A percentile compares a stretch with the other conserved stretches of the same genome.
phyloP scores from a whole-genome alignment of 75 land plant genomes.

The Adiantum capillusveneris region DNA sequence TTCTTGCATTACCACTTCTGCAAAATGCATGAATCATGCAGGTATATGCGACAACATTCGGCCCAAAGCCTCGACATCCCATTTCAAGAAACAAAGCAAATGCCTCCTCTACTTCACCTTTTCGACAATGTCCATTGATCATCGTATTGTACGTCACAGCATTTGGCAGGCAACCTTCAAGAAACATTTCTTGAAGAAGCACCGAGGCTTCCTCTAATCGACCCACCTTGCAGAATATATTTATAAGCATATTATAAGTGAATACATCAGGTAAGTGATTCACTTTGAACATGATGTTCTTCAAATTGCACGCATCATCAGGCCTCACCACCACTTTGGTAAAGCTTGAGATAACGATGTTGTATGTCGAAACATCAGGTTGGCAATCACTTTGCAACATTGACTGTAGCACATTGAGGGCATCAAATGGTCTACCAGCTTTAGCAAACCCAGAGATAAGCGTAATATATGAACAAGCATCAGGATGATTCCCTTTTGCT shows the following conservation, averaged over 20 bases:
- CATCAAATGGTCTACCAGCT: constrained; percentile 34
- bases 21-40: constrained; percentile 48
- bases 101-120: constrained; percentile 29
- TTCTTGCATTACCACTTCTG: constrained; percentile 19
- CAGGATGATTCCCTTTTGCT: constrained; percentile 44
- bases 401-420: constrained; percentile 33
- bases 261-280: constrained; percentile 36
- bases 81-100: constrained; percentile 44
- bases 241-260: constrained; percentile 36
- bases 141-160: constrained; percentile 41
- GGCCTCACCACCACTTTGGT: constrained; percentile 19
- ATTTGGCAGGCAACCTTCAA: constrained; percentile 36
- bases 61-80: constrained; percentile 27
- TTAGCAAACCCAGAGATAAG: constrained; percentile 43
- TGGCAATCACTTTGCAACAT: constrained; percentile 35
- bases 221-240: constrained; percentile 35
- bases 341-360: constrained; percentile 28
- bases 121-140: constrained; percentile 35
- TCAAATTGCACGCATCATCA: constrained; percentile 29
- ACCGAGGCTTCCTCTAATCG: constrained; percentile 32
- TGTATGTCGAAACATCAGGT: constrained; percentile 34
- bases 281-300: constrained; percentile 28
- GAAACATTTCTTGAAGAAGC: constrained; percentile 36
- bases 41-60: constrained; percentile 40
- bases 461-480: constrained; percentile 53